These are phyloP conservation scores for Lactarius evosmus DNA, from an alignment of 768 basidiomycete genomes.

Conservation along the genomic window DNA sequence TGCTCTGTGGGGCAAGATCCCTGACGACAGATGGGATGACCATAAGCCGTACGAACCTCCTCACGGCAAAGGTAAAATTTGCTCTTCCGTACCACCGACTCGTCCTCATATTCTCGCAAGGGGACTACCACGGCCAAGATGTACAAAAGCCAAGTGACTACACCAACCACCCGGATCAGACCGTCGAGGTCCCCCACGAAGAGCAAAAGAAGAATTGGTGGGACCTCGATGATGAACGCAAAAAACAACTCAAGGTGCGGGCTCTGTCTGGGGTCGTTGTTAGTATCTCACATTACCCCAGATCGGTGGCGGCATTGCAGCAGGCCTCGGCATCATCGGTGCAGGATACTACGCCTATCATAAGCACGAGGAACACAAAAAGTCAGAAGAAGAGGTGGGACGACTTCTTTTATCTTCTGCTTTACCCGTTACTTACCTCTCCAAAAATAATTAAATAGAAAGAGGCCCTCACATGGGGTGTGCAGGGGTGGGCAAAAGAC, in stretches of 20 bases:
- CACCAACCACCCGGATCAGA: constrained; percentile 32
- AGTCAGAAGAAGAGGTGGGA: constrained; percentile 53
- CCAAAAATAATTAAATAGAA: constrained; percentile 40
- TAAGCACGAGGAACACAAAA: constrained; percentile 45
- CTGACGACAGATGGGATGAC: constrained; percentile 31
- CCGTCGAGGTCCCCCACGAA: constrained; percentile 39
- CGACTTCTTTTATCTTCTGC: neutral
- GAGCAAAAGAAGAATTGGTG: constrained; percentile 56
- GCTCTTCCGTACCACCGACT: neutral
- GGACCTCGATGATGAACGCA: constrained; percentile 50
- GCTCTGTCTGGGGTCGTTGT: neutral
- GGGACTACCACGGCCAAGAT: constrained; percentile 14
- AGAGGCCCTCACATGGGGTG: constrained; percentile 49
- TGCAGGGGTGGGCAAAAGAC: constrained; percentile 53
- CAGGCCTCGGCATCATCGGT: constrained; percentile 50
- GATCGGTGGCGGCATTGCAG: constrained; percentile 63
- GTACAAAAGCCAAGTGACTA: constrained; percentile 28
- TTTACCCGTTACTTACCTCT: neutral
- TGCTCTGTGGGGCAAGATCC: constrained; percentile 62
- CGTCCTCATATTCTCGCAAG: neutral
- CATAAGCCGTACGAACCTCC: constrained; percentile 18
- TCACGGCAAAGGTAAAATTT: constrained; percentile 26
- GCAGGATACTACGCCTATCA: constrained; percentile 53
- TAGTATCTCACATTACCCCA: constrained; percentile 30
- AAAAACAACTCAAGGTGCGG: constrained; percentile 55